Conservation (phyloP, 2,329 filamentous ascomycete genomes). For the Ophiosphaerella korrae region DNA sequence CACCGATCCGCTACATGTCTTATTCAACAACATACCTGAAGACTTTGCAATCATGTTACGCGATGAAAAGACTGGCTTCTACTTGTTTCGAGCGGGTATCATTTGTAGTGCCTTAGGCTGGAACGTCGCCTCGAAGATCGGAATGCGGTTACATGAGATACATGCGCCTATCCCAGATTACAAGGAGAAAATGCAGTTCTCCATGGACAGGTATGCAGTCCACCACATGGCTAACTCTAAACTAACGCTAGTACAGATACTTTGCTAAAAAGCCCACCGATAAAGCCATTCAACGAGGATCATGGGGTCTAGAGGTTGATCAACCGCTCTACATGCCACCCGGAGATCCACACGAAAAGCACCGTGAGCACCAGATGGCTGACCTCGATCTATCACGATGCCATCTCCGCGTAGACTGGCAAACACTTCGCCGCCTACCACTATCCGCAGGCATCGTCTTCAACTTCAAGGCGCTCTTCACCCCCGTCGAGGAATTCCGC, state of each 20-base stretch:
- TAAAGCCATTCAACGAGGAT: constrained; percentile 80
- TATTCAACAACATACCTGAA: constrained; percentile 80
- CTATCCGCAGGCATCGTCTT: constrained; percentile 78
- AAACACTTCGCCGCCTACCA: constrained; percentile 79
- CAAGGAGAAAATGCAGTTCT: constrained; percentile 84
- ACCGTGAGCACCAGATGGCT: constrained; percentile 63
- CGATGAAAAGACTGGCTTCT: constrained; percentile 72
- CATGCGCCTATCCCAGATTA: constrained; percentile 80
- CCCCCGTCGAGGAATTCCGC: constrained; percentile 70
- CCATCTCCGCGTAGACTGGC: constrained; percentile 82
- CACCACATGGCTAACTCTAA: neutral
- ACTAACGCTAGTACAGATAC: constrained; percentile 58
- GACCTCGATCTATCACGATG: constrained; percentile 64
- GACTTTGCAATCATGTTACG: constrained; percentile 81
- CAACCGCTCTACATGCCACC: constrained; percentile 76
- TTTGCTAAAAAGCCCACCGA: constrained; percentile 78
- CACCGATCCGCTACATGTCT: constrained; percentile 69
- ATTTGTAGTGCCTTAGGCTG: constrained; percentile 82
- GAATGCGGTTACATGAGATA: constrained; percentile 70
- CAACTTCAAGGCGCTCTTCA: constrained; percentile 89
- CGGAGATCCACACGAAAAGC: constrained; percentile 66
- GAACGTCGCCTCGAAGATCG: constrained; percentile 77
- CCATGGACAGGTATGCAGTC: constrained; percentile 73
- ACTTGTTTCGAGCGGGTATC: constrained; percentile 74
- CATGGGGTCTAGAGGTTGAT: constrained; percentile 81